Percentiles rank a stretch among this genome's conserved stretches.
These are phyloP conservation scores for Nakaseomyces delphensis DNA, from an alignment of 1,139 yeast species.

Conservation along the genomic window DNA sequence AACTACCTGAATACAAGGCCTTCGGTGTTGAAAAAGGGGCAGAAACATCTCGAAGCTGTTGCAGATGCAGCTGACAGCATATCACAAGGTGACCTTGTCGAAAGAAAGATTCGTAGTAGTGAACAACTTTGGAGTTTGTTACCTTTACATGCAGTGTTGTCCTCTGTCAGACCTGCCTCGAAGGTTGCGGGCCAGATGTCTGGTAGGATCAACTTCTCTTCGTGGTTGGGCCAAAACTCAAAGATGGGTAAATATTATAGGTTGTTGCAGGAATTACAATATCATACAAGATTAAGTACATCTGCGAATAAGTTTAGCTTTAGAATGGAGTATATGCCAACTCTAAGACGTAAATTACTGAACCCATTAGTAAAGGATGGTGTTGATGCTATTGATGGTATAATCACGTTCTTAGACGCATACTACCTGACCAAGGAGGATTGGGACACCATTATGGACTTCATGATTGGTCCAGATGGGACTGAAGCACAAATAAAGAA, in stretches of 20 bases:
- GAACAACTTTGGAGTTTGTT: conserved; percentile 94
- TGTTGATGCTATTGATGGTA: conserved; percentile 54
- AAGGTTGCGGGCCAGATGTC: conserved; percentile 64
- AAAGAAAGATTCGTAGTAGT: conserved; percentile 71
- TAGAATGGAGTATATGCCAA: conserved; percentile 69
- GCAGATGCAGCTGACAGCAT: conserved; percentile 82
- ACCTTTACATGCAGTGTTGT: conserved; percentile 86
- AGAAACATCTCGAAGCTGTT: conserved; percentile 51
- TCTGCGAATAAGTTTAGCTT: conserved; percentile 70
- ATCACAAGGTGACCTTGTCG: conserved; percentile 72
- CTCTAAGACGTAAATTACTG: conserved; percentile 47
- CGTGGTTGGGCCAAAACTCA: conserved; percentile 89
- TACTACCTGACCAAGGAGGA: conserved; percentile 84
- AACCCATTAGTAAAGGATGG: conserved; percentile 47
- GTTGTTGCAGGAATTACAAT: conserved; percentile 75
- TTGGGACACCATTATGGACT: conserved; percentile 79
- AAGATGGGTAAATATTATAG: conserved; percentile 72
- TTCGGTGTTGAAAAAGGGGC: conserved; percentile 32
- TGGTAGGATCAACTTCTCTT: conserved; percentile 69
- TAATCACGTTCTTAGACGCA: conserved; percentile 65
- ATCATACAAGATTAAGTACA: conserved; percentile 74
- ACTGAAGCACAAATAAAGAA: conserved; percentile 46
- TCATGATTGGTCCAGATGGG: conserved; percentile 57
- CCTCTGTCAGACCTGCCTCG: conserved; percentile 75
- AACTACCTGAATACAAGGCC: conserved; percentile 71